A percentile compares a stretch with the other conserved stretches of the same genome.
phyloP scores from a whole-genome alignment of 2,329 filamentous ascomycete genomes.

The Ophiocordyceps camponoti-leonardi region DNA sequence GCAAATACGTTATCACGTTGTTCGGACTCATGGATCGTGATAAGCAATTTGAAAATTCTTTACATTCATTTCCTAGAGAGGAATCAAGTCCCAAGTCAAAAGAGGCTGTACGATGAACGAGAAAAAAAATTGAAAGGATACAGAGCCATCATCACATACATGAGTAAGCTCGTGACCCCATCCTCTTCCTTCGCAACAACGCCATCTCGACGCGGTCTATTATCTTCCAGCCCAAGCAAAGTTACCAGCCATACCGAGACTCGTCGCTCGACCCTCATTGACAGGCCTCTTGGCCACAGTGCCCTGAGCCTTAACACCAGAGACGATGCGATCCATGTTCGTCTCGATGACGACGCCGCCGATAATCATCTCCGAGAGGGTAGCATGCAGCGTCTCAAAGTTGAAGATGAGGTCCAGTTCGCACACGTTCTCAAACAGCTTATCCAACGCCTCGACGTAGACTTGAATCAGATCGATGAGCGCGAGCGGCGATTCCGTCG shows the following conservation, averaged over 20 bases:
- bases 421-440: conserved; percentile 95
- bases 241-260: conserved; percentile 38
- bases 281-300: conserved; percentile 64
- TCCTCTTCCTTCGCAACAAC: not conserved
- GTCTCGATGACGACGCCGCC: conserved; percentile 92
- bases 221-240: conserved; percentile 35
- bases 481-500: conserved; percentile 87
- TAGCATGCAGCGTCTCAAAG: conserved; percentile 88
- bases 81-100: conserved; percentile 11
- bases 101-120: conserved; percentile 5
- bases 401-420: conserved; percentile 98
- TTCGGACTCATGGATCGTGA: conserved; percentile 23
- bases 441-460: conserved; percentile 88
- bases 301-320: conserved; percentile 64
- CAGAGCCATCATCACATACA: not conserved
- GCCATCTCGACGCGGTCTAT: conserved; percentile 1
- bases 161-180: not conserved
- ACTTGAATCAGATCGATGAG: conserved; percentile 95
- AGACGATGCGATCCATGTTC: conserved; percentile 70
- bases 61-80: conserved; percentile 5
- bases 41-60: conserved; percentile 19
- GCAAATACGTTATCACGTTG: conserved; percentile 17
- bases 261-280: conserved; percentile 42
- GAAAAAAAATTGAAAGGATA: not conserved
- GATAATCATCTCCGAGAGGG: conserved; percentile 85